Conservation (phyloP, 2,329 filamentous ascomycete species). For the Fusarium palustre region DNA sequence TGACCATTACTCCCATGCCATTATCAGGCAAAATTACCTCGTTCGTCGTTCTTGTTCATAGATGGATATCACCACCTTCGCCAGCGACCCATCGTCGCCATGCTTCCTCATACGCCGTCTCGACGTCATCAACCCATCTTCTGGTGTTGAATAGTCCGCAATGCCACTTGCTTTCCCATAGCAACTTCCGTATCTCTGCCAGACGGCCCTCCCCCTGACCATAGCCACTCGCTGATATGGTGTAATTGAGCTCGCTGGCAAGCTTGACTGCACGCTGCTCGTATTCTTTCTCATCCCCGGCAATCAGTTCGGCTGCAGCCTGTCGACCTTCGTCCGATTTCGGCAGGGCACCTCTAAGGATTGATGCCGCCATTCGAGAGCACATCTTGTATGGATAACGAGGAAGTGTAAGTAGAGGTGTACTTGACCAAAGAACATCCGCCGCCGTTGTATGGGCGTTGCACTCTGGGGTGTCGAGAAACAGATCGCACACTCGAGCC, state of each 20-base stretch:
- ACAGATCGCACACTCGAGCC: slow-evolving; percentile 91
- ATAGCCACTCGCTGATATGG: slow-evolving; percentile 55
- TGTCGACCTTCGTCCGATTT: slow-evolving; percentile 72
- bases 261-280: slow-evolving; percentile 80
- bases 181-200: slow-evolving; percentile 79
- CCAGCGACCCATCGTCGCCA: slow-evolving; percentile 90
- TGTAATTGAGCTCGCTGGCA: slow-evolving; percentile 72
- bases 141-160: slow-evolving; percentile 92
- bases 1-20: not conserved
- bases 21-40: not conserved
- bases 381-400: slow-evolving; percentile 99
- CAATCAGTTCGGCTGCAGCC: slow-evolving; percentile 81
- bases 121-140: slow-evolving; percentile 90
- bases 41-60: slow-evolving; percentile 55
- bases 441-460: slow-evolving; percentile 98
- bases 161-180: slow-evolving; percentile 86
- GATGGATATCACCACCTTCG: slow-evolving; percentile 91
- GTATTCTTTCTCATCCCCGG: slow-evolving; percentile 82
- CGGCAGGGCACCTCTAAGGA: slow-evolving; percentile 88
- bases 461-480: slow-evolving; percentile 96
- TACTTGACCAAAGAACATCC: slow-evolving; percentile 96
- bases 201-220: slow-evolving; percentile 75
- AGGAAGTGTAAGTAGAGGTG: slow-evolving; percentile 88
- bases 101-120: slow-evolving; percentile 87
- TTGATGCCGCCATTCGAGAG: slow-evolving; percentile 96